Percentiles rank a stretch among this genome's conserved stretches.
Conservation (phyloP, 768 basidiomycete genomes). For the Lactifluus echinatus region DNA sequence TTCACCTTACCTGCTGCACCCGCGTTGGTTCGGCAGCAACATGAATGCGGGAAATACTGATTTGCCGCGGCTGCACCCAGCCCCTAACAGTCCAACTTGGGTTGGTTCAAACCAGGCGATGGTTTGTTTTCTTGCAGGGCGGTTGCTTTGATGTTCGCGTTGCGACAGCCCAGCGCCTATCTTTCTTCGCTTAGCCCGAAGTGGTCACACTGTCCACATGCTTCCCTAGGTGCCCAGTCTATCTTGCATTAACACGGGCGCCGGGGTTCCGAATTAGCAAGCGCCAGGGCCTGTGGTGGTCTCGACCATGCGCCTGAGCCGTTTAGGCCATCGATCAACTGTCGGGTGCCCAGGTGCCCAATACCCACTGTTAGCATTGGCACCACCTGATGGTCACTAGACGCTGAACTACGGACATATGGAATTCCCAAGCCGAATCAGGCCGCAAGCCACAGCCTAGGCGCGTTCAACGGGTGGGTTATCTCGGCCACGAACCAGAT, state of each 20-base stretch:
- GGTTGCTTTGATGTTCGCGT: neutral
- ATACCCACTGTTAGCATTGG: neutral
- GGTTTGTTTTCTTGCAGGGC: neutral
- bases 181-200: neutral
- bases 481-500: neutral
- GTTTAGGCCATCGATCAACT: neutral
- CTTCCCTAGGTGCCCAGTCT: neutral
- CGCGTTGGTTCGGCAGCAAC: neutral
- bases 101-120: neutral
- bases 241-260: neutral
- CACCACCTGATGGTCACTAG: conserved; percentile 2
- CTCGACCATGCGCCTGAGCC: conserved; percentile 7
- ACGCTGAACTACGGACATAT: conserved; percentile 14
- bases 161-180: conserved; percentile 8
- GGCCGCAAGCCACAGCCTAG: neutral
- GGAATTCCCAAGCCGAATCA: conserved; percentile 16
- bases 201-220: neutral
- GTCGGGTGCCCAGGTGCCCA: neutral
- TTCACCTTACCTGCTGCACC: neutral
- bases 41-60: neutral
- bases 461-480: neutral
- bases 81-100: neutral
- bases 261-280: neutral
- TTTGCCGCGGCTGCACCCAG: neutral
- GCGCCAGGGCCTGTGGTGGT: conserved; percentile 1